phyloP scores from a whole-genome alignment of 345 rosid species.

The Iberis pinnata region DNA sequence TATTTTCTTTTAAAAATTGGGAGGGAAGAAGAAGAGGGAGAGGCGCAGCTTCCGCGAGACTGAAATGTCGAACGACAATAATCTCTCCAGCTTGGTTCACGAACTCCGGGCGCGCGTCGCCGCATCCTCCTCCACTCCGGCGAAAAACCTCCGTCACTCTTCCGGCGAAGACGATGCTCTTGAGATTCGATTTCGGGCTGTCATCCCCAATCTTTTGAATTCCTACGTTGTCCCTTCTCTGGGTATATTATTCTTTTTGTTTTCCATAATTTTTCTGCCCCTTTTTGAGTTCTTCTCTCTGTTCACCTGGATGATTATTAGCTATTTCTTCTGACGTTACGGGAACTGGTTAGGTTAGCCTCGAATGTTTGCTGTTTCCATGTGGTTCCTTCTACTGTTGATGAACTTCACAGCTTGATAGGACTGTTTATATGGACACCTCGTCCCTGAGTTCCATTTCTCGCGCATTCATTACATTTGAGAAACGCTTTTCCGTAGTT shows the following conservation, averaged over 20 bases:
- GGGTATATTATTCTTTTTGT: constrained; percentile 30
- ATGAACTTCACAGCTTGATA: background rate
- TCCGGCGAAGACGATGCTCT: constrained; percentile 51
- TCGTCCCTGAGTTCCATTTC: background rate
- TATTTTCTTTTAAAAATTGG: constrained; percentile 19
- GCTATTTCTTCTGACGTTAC: background rate
- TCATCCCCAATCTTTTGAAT: constrained; percentile 68
- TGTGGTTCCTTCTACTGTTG: background rate
- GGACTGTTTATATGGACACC: background rate
- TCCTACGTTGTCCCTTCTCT: constrained; percentile 72
- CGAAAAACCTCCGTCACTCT: constrained; percentile 25
- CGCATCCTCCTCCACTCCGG: constrained; percentile 54
- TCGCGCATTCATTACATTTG: background rate
- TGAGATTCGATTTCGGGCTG: constrained; percentile 59
- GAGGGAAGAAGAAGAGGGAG: constrained; percentile 19
- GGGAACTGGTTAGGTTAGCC: constrained; percentile 11
- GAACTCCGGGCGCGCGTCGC: constrained; percentile 82
- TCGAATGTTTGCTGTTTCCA: background rate
- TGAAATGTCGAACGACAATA: constrained; percentile 31
- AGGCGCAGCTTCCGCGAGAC: constrained; percentile 12
- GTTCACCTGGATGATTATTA: constrained; percentile 4
- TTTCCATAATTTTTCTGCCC: constrained; percentile 2
- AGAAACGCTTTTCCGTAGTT: too few relatives aligned
- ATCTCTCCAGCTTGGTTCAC: constrained; percentile 65
- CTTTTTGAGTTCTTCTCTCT: background rate